A percentile compares a stretch with the other conserved stretches of the same genome.
These are phyloP conservation scores for Lagerstroemia speciosa DNA, from an alignment of 345 rosid species.

Conservation along the genomic window DNA sequence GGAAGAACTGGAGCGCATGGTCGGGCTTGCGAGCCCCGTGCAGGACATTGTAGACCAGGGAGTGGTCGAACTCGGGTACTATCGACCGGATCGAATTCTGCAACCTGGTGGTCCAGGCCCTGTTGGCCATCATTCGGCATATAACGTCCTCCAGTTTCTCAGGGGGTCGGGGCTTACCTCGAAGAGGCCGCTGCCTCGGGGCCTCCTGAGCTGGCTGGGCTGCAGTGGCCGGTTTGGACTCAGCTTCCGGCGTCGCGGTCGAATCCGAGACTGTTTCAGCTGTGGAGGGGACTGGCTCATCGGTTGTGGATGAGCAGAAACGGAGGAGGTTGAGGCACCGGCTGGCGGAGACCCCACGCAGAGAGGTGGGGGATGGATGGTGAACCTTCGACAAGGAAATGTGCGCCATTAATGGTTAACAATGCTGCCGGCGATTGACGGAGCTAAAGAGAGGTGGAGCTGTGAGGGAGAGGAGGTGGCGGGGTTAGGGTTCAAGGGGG, in stretches of 20 bases:
- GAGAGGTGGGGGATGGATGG: constrained; percentile 11
- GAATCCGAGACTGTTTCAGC: constrained; percentile 8
- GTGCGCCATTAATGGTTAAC: constrained; percentile 28
- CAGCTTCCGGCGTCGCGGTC: constrained; percentile 4
- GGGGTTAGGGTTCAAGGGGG: not conserved
- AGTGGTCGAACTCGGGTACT: constrained; percentile 67
- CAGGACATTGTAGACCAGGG: constrained; percentile 68
- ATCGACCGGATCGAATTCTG: constrained; percentile 80
- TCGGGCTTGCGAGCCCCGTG: constrained; percentile 63
- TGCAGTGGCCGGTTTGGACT: constrained; percentile 3
- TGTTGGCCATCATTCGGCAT: constrained; percentile 79
- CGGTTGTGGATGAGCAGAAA: constrained; percentile 31
- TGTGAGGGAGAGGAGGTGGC: not conserved
- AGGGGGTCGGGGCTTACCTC: constrained; percentile 34
- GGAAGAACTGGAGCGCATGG: constrained; percentile 87
- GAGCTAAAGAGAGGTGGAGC: not conserved
- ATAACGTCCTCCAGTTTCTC: constrained; percentile 69
- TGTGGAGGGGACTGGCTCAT: constrained; percentile 12
- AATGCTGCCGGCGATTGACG: not conserved
- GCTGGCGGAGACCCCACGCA: constrained; percentile 25
- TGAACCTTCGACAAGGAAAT: constrained; percentile 32
- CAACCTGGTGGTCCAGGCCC: constrained; percentile 83
- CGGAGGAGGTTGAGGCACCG: constrained; percentile 17
- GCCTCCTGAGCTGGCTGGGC: constrained; percentile 17
- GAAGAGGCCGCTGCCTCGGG: constrained; percentile 12